phyloP scores from a whole-genome alignment of 306 rosid genomes.

The Senna tora region DNA sequence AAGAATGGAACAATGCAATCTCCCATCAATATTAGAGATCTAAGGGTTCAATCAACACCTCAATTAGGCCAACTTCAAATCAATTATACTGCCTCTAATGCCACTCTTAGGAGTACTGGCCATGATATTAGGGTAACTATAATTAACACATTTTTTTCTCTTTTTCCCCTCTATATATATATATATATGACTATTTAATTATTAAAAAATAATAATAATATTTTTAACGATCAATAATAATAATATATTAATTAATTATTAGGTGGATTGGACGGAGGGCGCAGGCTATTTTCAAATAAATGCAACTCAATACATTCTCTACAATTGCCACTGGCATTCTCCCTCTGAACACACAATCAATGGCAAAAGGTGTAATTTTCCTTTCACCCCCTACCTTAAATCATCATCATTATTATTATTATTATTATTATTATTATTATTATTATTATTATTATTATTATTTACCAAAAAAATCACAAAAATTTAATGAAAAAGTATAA shows the following conservation, averaged over 20 bases:
- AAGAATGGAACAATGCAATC: constrained; percentile 55
- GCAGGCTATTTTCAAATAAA: constrained; percentile 48
- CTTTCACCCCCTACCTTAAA: too few relatives aligned
- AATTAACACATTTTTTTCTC: not conserved
- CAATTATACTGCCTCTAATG: constrained; percentile 44
- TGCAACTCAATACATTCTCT: constrained; percentile 42
- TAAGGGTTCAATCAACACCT: constrained; percentile 43
- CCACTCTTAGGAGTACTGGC: constrained; percentile 60
- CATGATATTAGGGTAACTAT: constrained; percentile 56
- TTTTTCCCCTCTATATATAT: too few relatives aligned
- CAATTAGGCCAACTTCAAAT: constrained; percentile 32
- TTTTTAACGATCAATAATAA: too few relatives aligned
- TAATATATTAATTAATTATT: not conserved
- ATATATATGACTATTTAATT: too few relatives aligned
- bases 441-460: too few relatives aligned
- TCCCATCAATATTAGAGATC: constrained; percentile 48
- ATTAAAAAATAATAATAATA: too few relatives aligned
- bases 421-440: too few relatives aligned
- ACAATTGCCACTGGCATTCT: constrained; percentile 62
- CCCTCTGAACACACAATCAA: constrained; percentile 60
- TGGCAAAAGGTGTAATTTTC: constrained; percentile 29
- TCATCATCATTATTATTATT: too few relatives aligned
- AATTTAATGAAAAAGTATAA: too few relatives aligned
- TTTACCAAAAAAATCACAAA: too few relatives aligned
- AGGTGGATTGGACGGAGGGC: constrained; percentile 47